A percentile compares a stretch with the other conserved stretches of the same genome.
phyloP scores from a whole-genome alignment of 2,329 filamentous ascomycete species.

The Epichloe hybrida region DNA sequence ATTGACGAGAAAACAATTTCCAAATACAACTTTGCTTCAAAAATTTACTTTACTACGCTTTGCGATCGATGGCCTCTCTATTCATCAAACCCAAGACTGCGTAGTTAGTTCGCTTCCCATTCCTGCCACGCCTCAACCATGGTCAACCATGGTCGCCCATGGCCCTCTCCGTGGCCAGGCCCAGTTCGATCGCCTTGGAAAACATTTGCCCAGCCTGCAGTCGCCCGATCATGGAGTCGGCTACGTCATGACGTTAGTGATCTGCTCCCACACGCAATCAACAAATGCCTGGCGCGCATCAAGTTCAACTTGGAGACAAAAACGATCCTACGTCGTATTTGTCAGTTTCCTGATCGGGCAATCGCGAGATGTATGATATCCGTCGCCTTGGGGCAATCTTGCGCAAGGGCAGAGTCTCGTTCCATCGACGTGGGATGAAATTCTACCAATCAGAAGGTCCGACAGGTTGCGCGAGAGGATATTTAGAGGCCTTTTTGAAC shows the following conservation, averaged over 20 bases:
- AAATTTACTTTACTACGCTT: not conserved
- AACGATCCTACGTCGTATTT: no score
- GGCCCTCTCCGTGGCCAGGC: conserved; percentile 12
- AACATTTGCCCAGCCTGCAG: conserved; percentile 13
- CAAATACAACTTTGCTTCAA: not conserved
- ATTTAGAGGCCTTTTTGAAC: conserved; percentile 3
- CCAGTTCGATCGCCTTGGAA: conserved; percentile 13
- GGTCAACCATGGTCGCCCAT: conserved; percentile 7
- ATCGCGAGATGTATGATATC: no score
- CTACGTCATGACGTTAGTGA: conserved; percentile 8
- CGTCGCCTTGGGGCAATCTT: no score
- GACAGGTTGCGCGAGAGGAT: no score
- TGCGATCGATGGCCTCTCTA: conserved; percentile 15
- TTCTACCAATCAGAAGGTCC: no score
- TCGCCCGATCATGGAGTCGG: conserved; percentile 14
- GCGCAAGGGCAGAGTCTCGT: no score
- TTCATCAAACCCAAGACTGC: conserved; percentile 17
- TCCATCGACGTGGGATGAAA: no score
- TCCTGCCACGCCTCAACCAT: conserved; percentile 17
- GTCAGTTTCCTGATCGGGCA: no score
- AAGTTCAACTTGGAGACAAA: no score
- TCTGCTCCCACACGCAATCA: not conserved
- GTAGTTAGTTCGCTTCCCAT: conserved; percentile 14
- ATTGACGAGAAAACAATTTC: no score
- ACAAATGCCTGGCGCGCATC: no score